Conservation (phyloP, 495 filamentous ascomycete species). For the Aspergillus biplanus region DNA sequence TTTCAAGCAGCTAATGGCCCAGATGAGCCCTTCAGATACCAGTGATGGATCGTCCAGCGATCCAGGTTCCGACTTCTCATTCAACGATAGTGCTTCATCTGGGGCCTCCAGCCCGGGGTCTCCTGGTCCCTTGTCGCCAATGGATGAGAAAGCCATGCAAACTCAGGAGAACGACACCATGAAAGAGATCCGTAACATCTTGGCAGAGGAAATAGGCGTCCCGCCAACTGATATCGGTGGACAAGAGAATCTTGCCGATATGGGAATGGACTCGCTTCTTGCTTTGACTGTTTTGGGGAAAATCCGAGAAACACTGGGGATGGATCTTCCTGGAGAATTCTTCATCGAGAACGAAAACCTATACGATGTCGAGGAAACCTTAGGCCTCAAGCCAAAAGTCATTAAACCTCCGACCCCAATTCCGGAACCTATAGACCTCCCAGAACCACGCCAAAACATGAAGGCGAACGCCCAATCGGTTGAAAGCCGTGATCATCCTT, state of each 20-base stretch:
- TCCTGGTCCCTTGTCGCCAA: conserved; percentile 36
- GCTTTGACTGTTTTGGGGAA: conserved; percentile 52
- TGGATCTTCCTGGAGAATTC: conserved; percentile 56
- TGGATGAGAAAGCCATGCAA: conserved; percentile 38
- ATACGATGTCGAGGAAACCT: conserved; percentile 53
- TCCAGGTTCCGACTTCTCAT: conserved; percentile 32
- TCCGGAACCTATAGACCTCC: conserved; percentile 27
- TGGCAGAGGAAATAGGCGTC: conserved; percentile 71
- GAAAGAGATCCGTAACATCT: conserved; percentile 56
- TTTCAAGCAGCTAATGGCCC: conserved; percentile 60
- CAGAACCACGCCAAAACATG: conserved; percentile 25
- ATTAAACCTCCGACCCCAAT: conserved; percentile 22
- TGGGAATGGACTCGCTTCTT: conserved; percentile 60
- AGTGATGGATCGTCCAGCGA: conserved; percentile 42
- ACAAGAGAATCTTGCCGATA: conserved; percentile 46
- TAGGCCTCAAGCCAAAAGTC: conserved; percentile 44
- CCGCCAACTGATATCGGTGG: conserved; percentile 61
- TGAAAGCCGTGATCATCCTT: conserved; percentile 35
- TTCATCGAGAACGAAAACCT: conserved; percentile 66
- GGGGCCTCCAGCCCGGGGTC: conserved; percentile 42
- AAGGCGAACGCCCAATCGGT: conserved; percentile 20
- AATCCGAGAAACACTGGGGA: conserved; percentile 57
- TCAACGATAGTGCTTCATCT: conserved; percentile 35
- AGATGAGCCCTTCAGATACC: conserved; percentile 41
- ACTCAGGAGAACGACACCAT: conserved; percentile 52